A percentile compares a stretch with the other conserved stretches of the same genome.
phyloP scores from a whole-genome alignment of 345 rosid species.

The Corchorus capsularis region DNA sequence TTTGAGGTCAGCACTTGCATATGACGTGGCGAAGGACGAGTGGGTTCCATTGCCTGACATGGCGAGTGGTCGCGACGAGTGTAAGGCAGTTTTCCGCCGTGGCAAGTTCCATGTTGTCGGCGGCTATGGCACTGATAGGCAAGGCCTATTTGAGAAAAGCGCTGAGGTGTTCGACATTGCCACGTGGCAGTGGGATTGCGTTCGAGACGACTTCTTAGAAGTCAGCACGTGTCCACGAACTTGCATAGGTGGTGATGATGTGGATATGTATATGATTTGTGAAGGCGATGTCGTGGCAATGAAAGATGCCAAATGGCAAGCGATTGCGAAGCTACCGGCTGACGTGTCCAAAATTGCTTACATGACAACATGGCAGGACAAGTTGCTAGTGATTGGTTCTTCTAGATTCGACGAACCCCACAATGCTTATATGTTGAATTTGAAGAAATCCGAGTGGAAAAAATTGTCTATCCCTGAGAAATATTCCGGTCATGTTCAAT shows the following conservation, averaged over 20 bases:
- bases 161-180: slow-evolving; percentile 48
- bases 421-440: slow-evolving; percentile 35
- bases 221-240: slow-evolving; percentile 38
- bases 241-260: slow-evolving; percentile 17
- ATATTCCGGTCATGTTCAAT: slow-evolving; percentile 58
- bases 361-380: slow-evolving; percentile 44
- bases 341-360: slow-evolving; percentile 40
- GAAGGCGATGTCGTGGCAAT: slow-evolving; percentile 38
- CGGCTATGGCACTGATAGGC: slow-evolving; percentile 74
- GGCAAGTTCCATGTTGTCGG: slow-evolving; percentile 75
- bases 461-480: slow-evolving; percentile 37
- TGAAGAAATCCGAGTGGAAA: slow-evolving; percentile 45
- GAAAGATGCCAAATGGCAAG: slow-evolving; percentile 42
- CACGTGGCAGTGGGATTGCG: slow-evolving; percentile 50
- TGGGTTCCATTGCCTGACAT: slow-evolving; percentile 72
- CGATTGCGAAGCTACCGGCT: slow-evolving; percentile 45
- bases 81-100: slow-evolving; percentile 52
- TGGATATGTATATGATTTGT: neutral
- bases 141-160: slow-evolving; percentile 56
- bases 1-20: slow-evolving; percentile 53
- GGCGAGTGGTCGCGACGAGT: slow-evolving; percentile 74
- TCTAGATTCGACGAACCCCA: slow-evolving; percentile 37
- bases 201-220: slow-evolving; percentile 36
- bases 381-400: slow-evolving; percentile 61
- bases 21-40: slow-evolving; percentile 60